These are phyloP conservation scores for Rhypophila decipiens DNA, from an alignment of 495 filamentous ascomycete species.

Conservation along the genomic window DNA sequence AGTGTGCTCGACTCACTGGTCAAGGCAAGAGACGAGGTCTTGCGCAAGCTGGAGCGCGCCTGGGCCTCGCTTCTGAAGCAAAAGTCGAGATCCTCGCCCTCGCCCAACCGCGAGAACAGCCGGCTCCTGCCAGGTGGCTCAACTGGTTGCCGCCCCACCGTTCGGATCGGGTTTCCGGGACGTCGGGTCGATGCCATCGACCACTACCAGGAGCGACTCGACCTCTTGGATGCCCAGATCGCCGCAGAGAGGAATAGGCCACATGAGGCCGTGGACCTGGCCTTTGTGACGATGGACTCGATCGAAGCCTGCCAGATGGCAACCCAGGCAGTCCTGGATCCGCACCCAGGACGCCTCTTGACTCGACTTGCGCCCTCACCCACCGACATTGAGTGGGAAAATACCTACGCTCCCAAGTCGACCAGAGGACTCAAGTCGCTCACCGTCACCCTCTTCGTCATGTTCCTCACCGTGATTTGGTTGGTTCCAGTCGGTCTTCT, in stretches of 20 bases:
- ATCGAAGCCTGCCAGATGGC: slow-evolving; percentile 91
- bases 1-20: slow-evolving; percentile 71
- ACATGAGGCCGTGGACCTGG: slow-evolving; percentile 70
- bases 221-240: slow-evolving; percentile 73
- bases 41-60: slow-evolving; percentile 75
- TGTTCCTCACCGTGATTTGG: slow-evolving; percentile 82
- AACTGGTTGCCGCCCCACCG: slow-evolving; percentile 53
- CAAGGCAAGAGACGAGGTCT: slow-evolving; percentile 53
- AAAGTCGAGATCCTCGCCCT: slow-evolving; percentile 8
- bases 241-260: slow-evolving; percentile 61
- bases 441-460: slow-evolving; percentile 75
- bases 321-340: slow-evolving; percentile 85
- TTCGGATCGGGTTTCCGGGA: slow-evolving; percentile 66
- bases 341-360: slow-evolving; percentile 75
- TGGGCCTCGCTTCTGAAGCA: slow-evolving; percentile 62
- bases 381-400: slow-evolving; percentile 84
- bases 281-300: slow-evolving; percentile 96
- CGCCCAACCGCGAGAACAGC: slow-evolving; percentile 27
- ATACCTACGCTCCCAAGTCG: slow-evolving; percentile 77
- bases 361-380: slow-evolving; percentile 83
- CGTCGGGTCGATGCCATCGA: slow-evolving; percentile 83
- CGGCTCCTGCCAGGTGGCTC: slow-evolving; percentile 48
- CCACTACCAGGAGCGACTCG: slow-evolving; percentile 85
- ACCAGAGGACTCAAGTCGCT: slow-evolving; percentile 70
- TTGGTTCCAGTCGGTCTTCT: slow-evolving; percentile 75